Evolutionary conservation across 139 green algal genomes (phyloP).

Genomic region (Chlorella vulgaris): DNA sequence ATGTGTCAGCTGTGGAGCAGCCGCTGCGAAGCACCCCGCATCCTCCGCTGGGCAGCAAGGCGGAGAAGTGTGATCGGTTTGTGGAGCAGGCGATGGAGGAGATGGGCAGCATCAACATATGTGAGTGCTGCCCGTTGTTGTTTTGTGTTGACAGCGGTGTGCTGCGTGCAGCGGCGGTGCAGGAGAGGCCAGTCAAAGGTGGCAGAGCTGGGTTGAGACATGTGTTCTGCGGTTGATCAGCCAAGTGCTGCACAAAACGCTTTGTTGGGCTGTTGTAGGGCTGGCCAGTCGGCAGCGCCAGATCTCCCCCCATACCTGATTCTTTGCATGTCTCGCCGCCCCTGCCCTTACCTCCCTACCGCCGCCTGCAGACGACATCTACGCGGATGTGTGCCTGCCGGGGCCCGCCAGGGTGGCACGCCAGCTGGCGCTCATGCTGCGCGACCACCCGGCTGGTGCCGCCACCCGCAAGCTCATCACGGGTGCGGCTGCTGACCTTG

Average conservation of each 20-base stretch:
- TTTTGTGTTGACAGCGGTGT: neutral
- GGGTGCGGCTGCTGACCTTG: neutral
- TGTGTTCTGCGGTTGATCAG: too few relatives aligned
- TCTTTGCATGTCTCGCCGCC: too few relatives aligned
- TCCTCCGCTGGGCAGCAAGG: neutral
- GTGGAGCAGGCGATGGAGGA: slow-evolving; percentile 42
- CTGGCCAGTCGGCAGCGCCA: too few relatives aligned
- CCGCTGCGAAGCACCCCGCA: neutral
- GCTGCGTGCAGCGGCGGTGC: neutral
- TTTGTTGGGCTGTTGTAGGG: too few relatives aligned
- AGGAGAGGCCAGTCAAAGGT: too few relatives aligned
- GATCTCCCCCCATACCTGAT: too few relatives aligned
- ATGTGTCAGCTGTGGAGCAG: neutral
- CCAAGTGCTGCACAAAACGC: too few relatives aligned
- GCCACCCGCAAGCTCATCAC: slow-evolving; percentile 2
- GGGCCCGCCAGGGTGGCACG: neutral
- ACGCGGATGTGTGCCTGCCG: slow-evolving; percentile 70
- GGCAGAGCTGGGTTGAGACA: too few relatives aligned
- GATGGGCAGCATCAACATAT: slow-evolving; percentile 52
- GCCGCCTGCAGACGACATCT: slow-evolving; percentile 60
- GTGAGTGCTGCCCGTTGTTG: neutral
- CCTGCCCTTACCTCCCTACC: neutral
- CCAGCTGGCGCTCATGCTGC: slow-evolving; percentile 29
- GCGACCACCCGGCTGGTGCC: slow-evolving; percentile 14
- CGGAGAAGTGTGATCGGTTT: slow-evolving; percentile 29